These are phyloP conservation scores for Penicillium sclerotigenum DNA, from an alignment of 2,329 filamentous ascomycete genomes.

Conservation along the genomic window DNA sequence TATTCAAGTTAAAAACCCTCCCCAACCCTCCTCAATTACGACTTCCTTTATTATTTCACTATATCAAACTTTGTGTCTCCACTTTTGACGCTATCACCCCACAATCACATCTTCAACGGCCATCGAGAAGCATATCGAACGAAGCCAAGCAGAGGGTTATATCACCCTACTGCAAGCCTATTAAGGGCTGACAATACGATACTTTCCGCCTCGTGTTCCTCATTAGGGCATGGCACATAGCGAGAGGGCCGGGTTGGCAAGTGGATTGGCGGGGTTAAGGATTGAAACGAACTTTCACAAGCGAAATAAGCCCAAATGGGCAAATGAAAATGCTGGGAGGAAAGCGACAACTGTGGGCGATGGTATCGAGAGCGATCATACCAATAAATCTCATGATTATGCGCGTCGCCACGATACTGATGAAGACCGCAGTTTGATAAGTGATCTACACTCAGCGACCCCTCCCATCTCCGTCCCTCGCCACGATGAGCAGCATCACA, in stretches of 20 bases:
- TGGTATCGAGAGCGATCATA: slow-evolving; percentile 40
- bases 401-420: slow-evolving; percentile 38
- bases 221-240: slow-evolving; percentile 39
- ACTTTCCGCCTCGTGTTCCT: slow-evolving; percentile 18
- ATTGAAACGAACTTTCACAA: slow-evolving; percentile 39
- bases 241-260: slow-evolving; percentile 29
- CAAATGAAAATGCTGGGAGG: slow-evolving; percentile 23
- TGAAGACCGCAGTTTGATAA: slow-evolving; percentile 40
- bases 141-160: slow-evolving; percentile 18
- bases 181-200: slow-evolving; percentile 13
- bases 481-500: slow-evolving; percentile 31
- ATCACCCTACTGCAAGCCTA: slow-evolving; percentile 21
- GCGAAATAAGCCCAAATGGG: slow-evolving; percentile 27
- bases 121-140: slow-evolving; percentile 8
- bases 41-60: neutral
- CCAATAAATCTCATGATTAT: slow-evolving; percentile 35
- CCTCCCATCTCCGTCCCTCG: slow-evolving; percentile 47
- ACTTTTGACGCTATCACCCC: slow-evolving; percentile 22
- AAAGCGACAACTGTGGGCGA: slow-evolving; percentile 27
- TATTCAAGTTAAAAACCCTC: neutral
- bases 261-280: slow-evolving; percentile 35
- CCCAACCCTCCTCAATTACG: neutral
- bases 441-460: slow-evolving; percentile 41
- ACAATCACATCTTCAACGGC: slow-evolving; percentile 15
- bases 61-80: slow-evolving; percentile 9